phyloP scores from a whole-genome alignment of 2,329 filamentous ascomycete species.

The Neonectria faginata region DNA sequence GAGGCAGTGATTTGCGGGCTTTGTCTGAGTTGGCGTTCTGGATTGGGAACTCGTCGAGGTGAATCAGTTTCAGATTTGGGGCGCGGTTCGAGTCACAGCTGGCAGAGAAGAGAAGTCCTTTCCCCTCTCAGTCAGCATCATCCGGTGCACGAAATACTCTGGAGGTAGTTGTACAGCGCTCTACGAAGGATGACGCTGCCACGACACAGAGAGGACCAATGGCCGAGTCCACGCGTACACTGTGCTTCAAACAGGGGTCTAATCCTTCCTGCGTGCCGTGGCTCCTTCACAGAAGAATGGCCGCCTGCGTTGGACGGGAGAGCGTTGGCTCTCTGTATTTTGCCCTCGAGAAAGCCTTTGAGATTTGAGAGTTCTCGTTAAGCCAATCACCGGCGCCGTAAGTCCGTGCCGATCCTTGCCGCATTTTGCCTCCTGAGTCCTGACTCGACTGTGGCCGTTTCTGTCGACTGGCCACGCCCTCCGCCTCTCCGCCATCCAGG shows the following conservation, averaged over 20 bases:
- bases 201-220: conserved; percentile 13
- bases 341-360: not conserved
- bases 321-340: not conserved
- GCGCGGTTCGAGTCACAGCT: not conserved
- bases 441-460: conserved; percentile 19
- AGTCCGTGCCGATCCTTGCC: conserved; percentile 20
- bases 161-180: conserved; percentile 11
- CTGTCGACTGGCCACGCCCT: not conserved
- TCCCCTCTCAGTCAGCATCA: not conserved
- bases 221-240: conserved; percentile 9
- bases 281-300: no score
- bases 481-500: not conserved
- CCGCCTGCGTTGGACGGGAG: no score
- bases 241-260: conserved; percentile 5
- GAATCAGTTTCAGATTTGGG: conserved; percentile 26
- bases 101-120: no score
- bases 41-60: conserved; percentile 10
- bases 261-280: conserved; percentile 22
- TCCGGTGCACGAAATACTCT: conserved; percentile 1
- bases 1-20: not conserved
- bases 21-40: not conserved
- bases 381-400: conserved; percentile 9
- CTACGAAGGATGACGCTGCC: conserved; percentile 3
- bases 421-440: conserved; percentile 24
- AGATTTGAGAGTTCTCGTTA: not conserved